These are phyloP conservation scores for Alnus glutinosa DNA, from an alignment of 306 rosid species.

Conservation along the genomic window DNA sequence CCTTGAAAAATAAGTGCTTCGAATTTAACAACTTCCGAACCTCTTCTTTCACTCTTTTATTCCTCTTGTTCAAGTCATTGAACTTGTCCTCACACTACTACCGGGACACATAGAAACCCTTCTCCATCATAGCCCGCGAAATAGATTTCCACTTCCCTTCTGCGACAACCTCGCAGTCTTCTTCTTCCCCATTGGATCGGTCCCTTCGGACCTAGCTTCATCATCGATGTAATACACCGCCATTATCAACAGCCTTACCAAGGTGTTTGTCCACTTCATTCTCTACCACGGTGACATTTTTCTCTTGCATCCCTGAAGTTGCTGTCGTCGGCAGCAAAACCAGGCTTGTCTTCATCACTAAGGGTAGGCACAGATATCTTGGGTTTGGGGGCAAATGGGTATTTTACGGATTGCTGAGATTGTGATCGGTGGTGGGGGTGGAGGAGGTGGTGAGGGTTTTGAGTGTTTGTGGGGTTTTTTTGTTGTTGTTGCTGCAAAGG, in stretches of 20 bases:
- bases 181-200: slow-evolving; percentile 55
- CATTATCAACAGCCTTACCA: slow-evolving; percentile 81
- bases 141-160: slow-evolving; percentile 97
- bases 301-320: slow-evolving; percentile 55
- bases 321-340: slow-evolving; percentile 45
- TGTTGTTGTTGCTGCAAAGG: slow-evolving; percentile 42
- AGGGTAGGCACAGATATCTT: slow-evolving; percentile 31
- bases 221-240: slow-evolving; percentile 92
- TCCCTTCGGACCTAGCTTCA: slow-evolving; percentile 60
- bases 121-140: slow-evolving; percentile 93
- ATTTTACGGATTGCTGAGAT: slow-evolving; percentile 40
- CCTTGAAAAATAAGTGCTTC: slow-evolving; percentile 87
- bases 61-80: slow-evolving; percentile 90
- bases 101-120: slow-evolving; percentile 84
- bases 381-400: slow-evolving; percentile 37
- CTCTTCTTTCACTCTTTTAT: slow-evolving; percentile 88
- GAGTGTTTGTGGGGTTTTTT: slow-evolving; percentile 41
- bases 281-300: slow-evolving; percentile 90
- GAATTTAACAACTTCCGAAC: slow-evolving; percentile 78
- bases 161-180: slow-evolving; percentile 62
- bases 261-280: slow-evolving; percentile 92
- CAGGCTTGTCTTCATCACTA: slow-evolving; percentile 79
- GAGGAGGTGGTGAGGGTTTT: slow-evolving; percentile 49
- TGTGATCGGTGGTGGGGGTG: slow-evolving; percentile 38
- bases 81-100: slow-evolving; percentile 97